Conservation (phyloP, 345 rosid species). For the Cochlearia excelsa region DNA sequence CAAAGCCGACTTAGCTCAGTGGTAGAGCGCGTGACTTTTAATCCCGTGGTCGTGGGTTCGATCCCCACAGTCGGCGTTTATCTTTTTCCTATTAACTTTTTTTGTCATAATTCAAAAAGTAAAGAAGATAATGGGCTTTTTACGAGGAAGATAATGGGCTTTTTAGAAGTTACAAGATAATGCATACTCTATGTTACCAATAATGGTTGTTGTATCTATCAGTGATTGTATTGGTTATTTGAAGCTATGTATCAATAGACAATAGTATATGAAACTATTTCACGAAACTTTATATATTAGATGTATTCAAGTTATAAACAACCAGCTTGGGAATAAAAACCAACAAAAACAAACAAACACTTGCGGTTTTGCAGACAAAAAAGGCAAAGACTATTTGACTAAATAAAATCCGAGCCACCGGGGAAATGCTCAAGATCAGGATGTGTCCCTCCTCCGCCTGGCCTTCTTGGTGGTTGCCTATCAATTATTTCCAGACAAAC, state of each 20-base stretch:
- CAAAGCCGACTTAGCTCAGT: slow-evolving; percentile 72
- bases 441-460: slow-evolving; percentile 52
- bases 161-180: too few species aligned
- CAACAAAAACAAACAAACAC: neutral
- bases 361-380: too few species aligned
- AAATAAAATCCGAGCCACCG: slow-evolving; percentile 54
- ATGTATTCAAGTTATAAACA: neutral
- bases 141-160: too few species aligned
- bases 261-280: too few species aligned
- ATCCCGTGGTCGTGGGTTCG: slow-evolving; percentile 73
- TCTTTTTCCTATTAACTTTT: too few species aligned
- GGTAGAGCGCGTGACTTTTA: slow-evolving; percentile 53
- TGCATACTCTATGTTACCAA: too few species aligned
- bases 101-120: too few species aligned
- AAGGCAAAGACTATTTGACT: slow-evolving; percentile 11
- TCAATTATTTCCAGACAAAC: neutral
- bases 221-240: too few species aligned
- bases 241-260: too few species aligned
- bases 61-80: slow-evolving; percentile 68
- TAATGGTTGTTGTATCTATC: too few species aligned
- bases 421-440: slow-evolving; percentile 73
- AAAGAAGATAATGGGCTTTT: too few species aligned
- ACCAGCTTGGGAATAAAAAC: neutral
- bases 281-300: too few species aligned
- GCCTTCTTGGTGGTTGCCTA: slow-evolving; percentile 58